Evolutionary conservation across 345 rosid species (phyloP).

Genomic region (Sonneratia alba): DNA sequence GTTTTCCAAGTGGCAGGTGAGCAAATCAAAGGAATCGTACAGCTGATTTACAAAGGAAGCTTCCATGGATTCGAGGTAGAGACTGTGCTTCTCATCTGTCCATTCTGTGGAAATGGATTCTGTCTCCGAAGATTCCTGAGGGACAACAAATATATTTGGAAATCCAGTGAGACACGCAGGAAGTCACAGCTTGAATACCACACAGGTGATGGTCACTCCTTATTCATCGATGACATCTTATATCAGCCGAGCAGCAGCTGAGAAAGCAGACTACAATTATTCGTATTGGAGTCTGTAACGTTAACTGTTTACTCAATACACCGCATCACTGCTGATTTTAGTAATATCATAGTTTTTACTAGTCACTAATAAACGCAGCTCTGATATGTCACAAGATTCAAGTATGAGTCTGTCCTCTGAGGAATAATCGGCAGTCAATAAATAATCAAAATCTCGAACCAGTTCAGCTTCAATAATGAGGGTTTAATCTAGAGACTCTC

Average conservation of each 20-base stretch:
- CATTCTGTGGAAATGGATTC: slow-evolving; percentile 41
- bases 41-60: slow-evolving; percentile 73
- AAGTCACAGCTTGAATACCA: too few relatives aligned
- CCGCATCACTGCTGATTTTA: not conserved
- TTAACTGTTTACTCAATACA: too few relatives aligned
- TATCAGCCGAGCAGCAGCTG: too few relatives aligned
- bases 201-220: too few relatives aligned
- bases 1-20: slow-evolving; percentile 24
- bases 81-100: slow-evolving; percentile 89
- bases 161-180: not conserved
- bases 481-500: too few relatives aligned
- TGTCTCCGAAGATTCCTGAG: slow-evolving; percentile 5
- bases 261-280: too few relatives aligned
- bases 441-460: too few relatives aligned
- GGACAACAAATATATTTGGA: not conserved
- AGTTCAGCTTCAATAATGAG: too few relatives aligned
- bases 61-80: slow-evolving; percentile 85
- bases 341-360: not conserved
- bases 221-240: too few relatives aligned
- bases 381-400: not conserved
- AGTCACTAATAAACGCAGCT: not conserved
- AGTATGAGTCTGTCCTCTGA: not conserved
- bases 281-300: too few relatives aligned
- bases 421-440: not conserved
- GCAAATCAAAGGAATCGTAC: slow-evolving; percentile 35